Evolutionary conservation across 2,329 filamentous ascomycete species (phyloP).

Genomic region (Monilinia vaccinii-corymbosi): DNA sequence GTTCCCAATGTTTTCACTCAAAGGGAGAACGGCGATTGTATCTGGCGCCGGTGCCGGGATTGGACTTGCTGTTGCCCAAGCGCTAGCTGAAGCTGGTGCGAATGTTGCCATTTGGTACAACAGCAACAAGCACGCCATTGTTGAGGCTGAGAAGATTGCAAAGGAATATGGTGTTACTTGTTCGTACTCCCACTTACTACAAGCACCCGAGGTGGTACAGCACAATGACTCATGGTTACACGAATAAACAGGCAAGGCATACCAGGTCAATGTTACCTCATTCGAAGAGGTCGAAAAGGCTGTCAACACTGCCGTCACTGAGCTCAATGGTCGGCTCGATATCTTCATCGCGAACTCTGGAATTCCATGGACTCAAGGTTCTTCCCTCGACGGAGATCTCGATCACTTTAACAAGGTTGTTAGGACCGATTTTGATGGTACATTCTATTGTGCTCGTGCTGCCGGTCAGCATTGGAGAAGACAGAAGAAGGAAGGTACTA

Average conservation of each 20-base stretch:
- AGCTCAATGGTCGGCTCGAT: conserved; percentile 68
- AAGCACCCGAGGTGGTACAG: too few relatives aligned
- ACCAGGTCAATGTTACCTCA: conserved; percentile 51
- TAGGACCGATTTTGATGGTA: conserved; percentile 63
- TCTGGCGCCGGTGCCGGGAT: conserved; percentile 37
- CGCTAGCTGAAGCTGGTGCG: conserved; percentile 38
- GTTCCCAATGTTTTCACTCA: conserved; percentile 51
- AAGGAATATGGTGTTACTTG: conserved; percentile 59
- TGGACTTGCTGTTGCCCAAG: conserved; percentile 36
- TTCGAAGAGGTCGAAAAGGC: conserved; percentile 33
- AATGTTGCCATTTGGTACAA: conserved; percentile 46
- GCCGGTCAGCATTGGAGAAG: conserved; percentile 61
- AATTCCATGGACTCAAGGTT: conserved; percentile 61
- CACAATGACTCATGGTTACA: not conserved
- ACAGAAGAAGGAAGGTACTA: conserved; percentile 59
- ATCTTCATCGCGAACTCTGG: conserved; percentile 74
- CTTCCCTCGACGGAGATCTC: conserved; percentile 55
- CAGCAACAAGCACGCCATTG: conserved; percentile 54
- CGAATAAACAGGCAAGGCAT: conserved; percentile 42
- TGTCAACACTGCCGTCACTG: conserved; percentile 42
- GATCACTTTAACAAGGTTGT: conserved; percentile 60
- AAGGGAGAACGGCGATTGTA: conserved; percentile 47
- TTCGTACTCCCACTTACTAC: conserved; percentile 32
- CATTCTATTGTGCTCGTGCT: conserved; percentile 66
- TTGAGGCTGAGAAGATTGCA: conserved; percentile 54